A percentile compares a stretch with the other conserved stretches of the same genome.
These are phyloP conservation scores for Hydnum rufescens DNA, from an alignment of 768 basidiomycete genomes.

Conservation along the genomic window DNA sequence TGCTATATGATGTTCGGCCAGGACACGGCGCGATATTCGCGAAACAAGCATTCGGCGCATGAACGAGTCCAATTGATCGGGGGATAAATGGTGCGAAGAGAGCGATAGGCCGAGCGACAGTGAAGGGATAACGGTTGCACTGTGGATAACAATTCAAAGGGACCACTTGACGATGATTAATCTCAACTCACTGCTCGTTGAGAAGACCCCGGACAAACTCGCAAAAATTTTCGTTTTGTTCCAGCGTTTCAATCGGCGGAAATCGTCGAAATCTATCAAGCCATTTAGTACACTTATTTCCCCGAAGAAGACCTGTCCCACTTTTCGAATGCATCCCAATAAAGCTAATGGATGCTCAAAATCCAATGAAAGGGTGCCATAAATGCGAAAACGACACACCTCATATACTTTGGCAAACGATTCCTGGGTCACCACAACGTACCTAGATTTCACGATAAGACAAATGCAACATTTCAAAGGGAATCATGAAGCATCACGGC, in stretches of 20 bases:
- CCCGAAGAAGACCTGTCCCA: conserved; percentile 16
- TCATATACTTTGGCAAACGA: conserved; percentile 69
- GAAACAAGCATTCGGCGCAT: conserved; percentile 85
- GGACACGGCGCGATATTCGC: conserved; percentile 71
- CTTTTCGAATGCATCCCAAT: conserved; percentile 79
- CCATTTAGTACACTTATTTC: conserved; percentile 6
- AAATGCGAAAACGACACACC: conserved; percentile 23
- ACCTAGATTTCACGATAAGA: background rate
- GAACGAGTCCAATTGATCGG: conserved; percentile 66
- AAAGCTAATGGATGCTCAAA: conserved; percentile 29
- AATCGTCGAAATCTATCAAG: conserved; percentile 43
- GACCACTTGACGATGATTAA: conserved; percentile 4
- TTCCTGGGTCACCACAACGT: conserved; percentile 72
- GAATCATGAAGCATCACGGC: conserved; percentile 24
- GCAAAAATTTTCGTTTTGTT: conserved; percentile 68
- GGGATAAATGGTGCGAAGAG: conserved; percentile 58
- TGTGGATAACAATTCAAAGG: conserved; percentile 15
- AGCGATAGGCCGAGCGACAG: conserved; percentile 66
- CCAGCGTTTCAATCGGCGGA: conserved; percentile 46
- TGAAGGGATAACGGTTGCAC: conserved; percentile 61
- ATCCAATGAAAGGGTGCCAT: background rate
- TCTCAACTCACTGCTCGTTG: conserved; percentile 46
- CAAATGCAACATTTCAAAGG: background rate
- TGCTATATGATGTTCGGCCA: conserved; percentile 77
- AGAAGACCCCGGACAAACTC: conserved; percentile 42